phyloP scores from a whole-genome alignment of 768 basidiomycete genomes.

The Rickenella mellea region DNA sequence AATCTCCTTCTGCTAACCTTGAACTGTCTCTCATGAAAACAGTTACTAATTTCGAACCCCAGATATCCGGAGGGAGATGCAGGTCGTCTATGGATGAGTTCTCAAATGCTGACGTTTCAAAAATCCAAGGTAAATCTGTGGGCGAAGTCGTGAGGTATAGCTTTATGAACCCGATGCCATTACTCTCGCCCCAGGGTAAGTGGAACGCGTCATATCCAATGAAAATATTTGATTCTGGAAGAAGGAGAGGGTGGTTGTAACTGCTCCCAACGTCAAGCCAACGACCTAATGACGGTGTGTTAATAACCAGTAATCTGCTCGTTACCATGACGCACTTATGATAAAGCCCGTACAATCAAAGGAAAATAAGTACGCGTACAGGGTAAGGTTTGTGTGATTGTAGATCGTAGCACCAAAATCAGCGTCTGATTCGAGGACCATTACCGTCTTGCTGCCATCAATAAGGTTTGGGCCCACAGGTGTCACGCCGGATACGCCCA shows the following conservation, averaged over 20 bases:
- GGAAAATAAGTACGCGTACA: constrained; percentile 19
- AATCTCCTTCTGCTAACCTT: no score
- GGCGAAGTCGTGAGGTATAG: constrained; percentile 29
- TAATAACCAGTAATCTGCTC: not conserved
- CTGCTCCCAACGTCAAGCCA: not conserved
- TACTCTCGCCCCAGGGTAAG: constrained; percentile 18
- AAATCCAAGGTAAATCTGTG: constrained; percentile 24
- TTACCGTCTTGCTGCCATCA: constrained; percentile 9
- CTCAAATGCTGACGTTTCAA: constrained; percentile 25
- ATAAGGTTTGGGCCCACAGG: constrained; percentile 4
- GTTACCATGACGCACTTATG: constrained; percentile 9
- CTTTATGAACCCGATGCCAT: constrained; percentile 35
- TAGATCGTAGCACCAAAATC: constrained; percentile 14
- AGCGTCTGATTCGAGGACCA: constrained; percentile 11
- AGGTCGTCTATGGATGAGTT: no score
- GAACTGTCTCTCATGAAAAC: no score
- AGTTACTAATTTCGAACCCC: no score
- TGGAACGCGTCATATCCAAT: constrained; percentile 32
- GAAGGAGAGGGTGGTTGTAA: constrained; percentile 5
- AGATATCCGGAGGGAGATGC: no score
- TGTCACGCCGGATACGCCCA: no score
- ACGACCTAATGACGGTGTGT: not conserved
- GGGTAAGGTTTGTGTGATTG: constrained; percentile 13
- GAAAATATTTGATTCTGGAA: constrained; percentile 10
- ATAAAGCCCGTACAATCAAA: constrained; percentile 21